Evolutionary conservation across 441 rosid species (phyloP), one percentile per base, ranked within the genome.

Genomic region (Croton laevigatus): DNA sequence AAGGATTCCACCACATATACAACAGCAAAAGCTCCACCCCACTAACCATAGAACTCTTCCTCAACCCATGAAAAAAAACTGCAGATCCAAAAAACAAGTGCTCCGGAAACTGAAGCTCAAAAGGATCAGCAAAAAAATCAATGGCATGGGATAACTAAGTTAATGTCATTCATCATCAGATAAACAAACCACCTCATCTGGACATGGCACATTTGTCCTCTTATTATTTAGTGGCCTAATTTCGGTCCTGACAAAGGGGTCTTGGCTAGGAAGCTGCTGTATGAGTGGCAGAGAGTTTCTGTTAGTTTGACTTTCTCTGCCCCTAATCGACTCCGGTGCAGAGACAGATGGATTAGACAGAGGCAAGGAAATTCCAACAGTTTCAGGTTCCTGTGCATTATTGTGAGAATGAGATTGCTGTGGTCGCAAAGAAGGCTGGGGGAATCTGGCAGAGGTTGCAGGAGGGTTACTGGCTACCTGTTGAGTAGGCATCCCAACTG

Each of bases 161-260:
- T 22, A 8, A 57, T 11, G 74, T 90, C 80, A 88, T 73, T 94
- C 99, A 62, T 94, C 97, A 68, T 94, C 99, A 0, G 93, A 90
- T 70, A 92, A 83, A 76, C 82, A 90, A 59, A 92, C 93, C 53
- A 90, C 63, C 44, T 81, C 88, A 19, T 55, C 60, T 12, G 62
- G 59, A 61, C 22, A 71, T 27, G 66, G 17, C 12, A 62, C 62
- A 66, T 66, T 71, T 34, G 80, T 22, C 22, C n/a, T 65, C 11
- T 32, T n/a, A 38, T 36, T 52, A 71, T 66, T 70, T 6, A 19
- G 75, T 59, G 8, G n/a, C 10, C 38, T 8, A 64, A 3, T 45
- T 27, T 71, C 86, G 20, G 76, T 68, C 14, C 40, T 70, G 61
- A 45, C 59, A 54, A 27, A 51, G 67, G 70, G 62, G 57, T 60